Conservation (phyloP, 805 yeast genomes). For the Cyberlindnera bimundalis region DNA sequence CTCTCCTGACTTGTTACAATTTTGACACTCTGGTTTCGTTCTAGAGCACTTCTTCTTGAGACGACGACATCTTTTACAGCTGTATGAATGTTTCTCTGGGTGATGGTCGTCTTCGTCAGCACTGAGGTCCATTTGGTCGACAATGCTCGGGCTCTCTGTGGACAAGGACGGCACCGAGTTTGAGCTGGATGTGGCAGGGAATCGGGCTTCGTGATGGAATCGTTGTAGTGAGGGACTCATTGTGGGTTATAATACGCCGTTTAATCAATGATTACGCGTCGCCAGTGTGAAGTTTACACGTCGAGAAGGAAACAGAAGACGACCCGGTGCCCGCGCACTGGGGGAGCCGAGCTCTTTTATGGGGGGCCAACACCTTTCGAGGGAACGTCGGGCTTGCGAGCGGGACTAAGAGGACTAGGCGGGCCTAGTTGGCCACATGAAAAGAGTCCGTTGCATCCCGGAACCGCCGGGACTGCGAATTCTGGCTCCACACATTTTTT, state of each 20-base stretch:
- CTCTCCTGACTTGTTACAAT: slow-evolving; percentile 38
- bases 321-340: too few relatives aligned
- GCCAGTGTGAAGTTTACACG: too few relatives aligned
- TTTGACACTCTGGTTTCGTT: slow-evolving; percentile 40
- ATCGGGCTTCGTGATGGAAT: background rate
- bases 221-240: background rate
- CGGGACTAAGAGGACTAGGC: background rate
- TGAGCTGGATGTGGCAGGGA: background rate
- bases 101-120: slow-evolving; percentile 5
- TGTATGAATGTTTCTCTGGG: slow-evolving; percentile 27
- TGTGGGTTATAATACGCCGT: too few relatives aligned
- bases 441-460: slow-evolving; percentile 1
- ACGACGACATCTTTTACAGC: slow-evolving; percentile 46
- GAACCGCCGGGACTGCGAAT: too few relatives aligned
- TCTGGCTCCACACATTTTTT: background rate
- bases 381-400: background rate
- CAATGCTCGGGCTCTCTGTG: background rate
- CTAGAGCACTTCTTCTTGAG: slow-evolving; percentile 49
- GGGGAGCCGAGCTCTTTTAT: background rate
- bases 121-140: slow-evolving; percentile 2
- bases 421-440: background rate
- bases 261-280: too few relatives aligned
- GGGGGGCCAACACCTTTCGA: background rate
- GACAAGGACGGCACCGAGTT: background rate
- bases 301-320: too few relatives aligned